Evolutionary conservation across 768 basidiomycete species (phyloP).

Genomic region (Auricularia sp.): DNA sequence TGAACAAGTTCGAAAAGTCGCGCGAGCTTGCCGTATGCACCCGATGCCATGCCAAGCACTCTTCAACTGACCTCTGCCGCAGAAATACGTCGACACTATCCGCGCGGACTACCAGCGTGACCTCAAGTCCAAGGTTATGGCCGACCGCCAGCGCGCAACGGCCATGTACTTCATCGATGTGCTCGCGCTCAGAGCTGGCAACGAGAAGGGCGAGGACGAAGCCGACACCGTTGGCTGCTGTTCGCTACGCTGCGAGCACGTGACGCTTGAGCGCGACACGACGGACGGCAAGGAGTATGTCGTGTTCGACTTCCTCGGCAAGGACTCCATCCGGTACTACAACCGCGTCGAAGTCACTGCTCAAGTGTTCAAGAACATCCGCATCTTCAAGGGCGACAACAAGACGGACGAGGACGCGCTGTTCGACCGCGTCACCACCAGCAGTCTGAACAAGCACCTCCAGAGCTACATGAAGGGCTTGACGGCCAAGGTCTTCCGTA

Average conservation of each 20-base stretch:
- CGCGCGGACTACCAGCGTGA: slow-evolving; percentile 80
- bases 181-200: slow-evolving; percentile 94
- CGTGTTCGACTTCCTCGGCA: slow-evolving; percentile 95
- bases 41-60: not conserved
- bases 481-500: slow-evolving; percentile 99
- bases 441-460: slow-evolving; percentile 82
- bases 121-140: slow-evolving; percentile 85
- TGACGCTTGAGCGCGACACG: slow-evolving; percentile 57
- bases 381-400: slow-evolving; percentile 83
- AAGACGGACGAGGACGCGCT: slow-evolving; percentile 81
- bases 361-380: slow-evolving; percentile 96
- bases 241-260: slow-evolving; percentile 92
- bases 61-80: not conserved
- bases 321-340: slow-evolving; percentile 97
- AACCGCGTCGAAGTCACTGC: slow-evolving; percentile 81
- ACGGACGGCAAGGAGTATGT: slow-evolving; percentile 59
- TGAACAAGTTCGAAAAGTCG: slow-evolving; percentile 96
- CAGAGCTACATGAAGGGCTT: slow-evolving; percentile 92
- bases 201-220: slow-evolving; percentile 99
- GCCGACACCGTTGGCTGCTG: slow-evolving; percentile 99
- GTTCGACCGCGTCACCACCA: slow-evolving; percentile 92
- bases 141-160: slow-evolving; percentile 92
- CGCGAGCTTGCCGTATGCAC: slow-evolving; percentile 77
- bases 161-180: slow-evolving; percentile 98
- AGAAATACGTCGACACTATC: slow-evolving; percentile 88